Evolutionary conservation across 495 filamentous ascomycete species (phyloP).

Genomic region (Neurospora sp.): DNA sequence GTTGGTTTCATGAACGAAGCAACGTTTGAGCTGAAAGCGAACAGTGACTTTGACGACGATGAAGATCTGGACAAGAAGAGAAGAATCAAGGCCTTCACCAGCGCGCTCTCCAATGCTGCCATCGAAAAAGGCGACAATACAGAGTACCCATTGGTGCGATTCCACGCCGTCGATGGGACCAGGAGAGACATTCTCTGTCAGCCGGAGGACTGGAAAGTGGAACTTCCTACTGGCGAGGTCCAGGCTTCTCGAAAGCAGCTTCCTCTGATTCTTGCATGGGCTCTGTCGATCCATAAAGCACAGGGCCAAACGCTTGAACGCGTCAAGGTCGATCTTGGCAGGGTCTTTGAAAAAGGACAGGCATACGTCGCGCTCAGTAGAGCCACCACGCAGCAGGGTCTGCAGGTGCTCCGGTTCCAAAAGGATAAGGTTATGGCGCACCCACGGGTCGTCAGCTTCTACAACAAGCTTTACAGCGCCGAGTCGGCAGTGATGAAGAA

Average conservation of each 20-base stretch:
- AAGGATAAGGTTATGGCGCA: slow-evolving; percentile 91
- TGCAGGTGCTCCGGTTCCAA: slow-evolving; percentile 85
- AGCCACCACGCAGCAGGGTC: slow-evolving; percentile 74
- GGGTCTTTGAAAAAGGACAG: slow-evolving; percentile 91
- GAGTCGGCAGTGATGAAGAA: slow-evolving; percentile 30
- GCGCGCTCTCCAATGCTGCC: slow-evolving; percentile 12
- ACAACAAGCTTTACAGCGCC: slow-evolving; percentile 61
- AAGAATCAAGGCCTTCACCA: slow-evolving; percentile 28
- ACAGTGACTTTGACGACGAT: slow-evolving; percentile 43
- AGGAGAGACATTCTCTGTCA: slow-evolving; percentile 69
- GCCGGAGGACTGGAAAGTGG: slow-evolving; percentile 89
- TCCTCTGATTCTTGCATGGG: slow-evolving; percentile 91
- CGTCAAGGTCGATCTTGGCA: slow-evolving; percentile 87
- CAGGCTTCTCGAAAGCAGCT: slow-evolving; percentile 73
- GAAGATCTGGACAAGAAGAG: slow-evolving; percentile 36
- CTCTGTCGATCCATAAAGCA: slow-evolving; percentile 94
- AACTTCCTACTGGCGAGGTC: slow-evolving; percentile 88
- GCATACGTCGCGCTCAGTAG: slow-evolving; percentile 76
- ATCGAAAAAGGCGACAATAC: slow-evolving; percentile 23
- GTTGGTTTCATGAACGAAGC: slow-evolving; percentile 77
- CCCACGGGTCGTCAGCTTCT: slow-evolving; percentile 74
- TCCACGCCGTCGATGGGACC: slow-evolving; percentile 67
- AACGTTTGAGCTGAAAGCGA: slow-evolving; percentile 55
- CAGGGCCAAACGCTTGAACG: slow-evolving; percentile 93
- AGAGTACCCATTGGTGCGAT: slow-evolving; percentile 74